Evolutionary conservation across 176 grass and related monocot genomes (phyloP).

Genomic region (Aechmea fasciata): DNA sequence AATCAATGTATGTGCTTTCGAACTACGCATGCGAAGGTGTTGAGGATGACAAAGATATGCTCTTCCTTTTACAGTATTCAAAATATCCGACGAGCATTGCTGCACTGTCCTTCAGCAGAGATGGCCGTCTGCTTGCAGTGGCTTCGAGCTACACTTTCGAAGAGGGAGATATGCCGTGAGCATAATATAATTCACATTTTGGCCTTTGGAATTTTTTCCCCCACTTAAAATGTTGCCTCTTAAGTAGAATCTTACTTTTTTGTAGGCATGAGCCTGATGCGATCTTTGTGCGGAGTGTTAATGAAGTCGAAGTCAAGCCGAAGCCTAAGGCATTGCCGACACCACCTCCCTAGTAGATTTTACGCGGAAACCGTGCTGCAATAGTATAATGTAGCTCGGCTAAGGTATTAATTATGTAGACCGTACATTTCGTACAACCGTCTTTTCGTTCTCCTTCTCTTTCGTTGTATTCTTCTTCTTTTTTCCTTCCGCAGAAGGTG

Average conservation of each 20-base stretch:
- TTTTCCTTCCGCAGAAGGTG: too few relatives aligned
- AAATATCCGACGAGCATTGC: slow-evolving; percentile 84
- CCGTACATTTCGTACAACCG: neutral
- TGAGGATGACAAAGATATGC: neutral
- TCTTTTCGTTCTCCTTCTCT: neutral
- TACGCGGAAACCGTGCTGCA: neutral
- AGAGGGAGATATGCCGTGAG: slow-evolving; percentile 88
- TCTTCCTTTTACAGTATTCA: slow-evolving; percentile 56
- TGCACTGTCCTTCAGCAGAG: slow-evolving; percentile 89
- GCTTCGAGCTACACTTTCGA: slow-evolving; percentile 97
- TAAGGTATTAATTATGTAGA: neutral
- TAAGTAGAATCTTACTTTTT: slow-evolving; percentile 14
- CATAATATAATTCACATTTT: neutral
- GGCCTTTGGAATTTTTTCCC: neutral
- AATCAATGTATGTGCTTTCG: neutral
- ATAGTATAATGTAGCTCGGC: neutral
- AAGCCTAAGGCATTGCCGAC: slow-evolving; percentile 75
- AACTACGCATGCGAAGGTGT: neutral
- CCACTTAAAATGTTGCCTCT: neutral
- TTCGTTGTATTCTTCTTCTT: neutral
- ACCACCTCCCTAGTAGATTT: slow-evolving; percentile 31
- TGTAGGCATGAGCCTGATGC: slow-evolving; percentile 77
- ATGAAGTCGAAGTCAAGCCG: slow-evolving; percentile 93
- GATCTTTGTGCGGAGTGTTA: slow-evolving; percentile 76
- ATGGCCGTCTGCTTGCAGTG: slow-evolving; percentile 82